phyloP scores from a whole-genome alignment of 352 stramenopile genomes.

The Elongisporangium anandrum region DNA sequence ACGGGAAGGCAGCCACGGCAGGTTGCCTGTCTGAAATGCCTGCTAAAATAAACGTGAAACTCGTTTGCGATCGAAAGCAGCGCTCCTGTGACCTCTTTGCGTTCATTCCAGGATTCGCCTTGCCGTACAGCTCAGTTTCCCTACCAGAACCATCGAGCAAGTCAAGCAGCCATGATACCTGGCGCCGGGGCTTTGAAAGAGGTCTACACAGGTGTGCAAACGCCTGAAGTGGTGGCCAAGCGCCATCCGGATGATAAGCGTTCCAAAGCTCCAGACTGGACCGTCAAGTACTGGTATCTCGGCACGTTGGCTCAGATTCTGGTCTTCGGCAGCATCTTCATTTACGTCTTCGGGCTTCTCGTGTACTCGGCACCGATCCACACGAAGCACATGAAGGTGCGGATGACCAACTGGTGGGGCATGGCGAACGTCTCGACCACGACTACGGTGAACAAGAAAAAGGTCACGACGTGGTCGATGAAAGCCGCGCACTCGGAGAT shows the following conservation, averaged over 20 bases:
- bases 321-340: slow-evolving; percentile 6
- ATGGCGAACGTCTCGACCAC: background rate
- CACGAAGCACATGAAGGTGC: slow-evolving; percentile 9
- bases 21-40: too few relatives aligned
- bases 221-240: background rate
- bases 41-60: background rate
- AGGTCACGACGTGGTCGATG: background rate
- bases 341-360: slow-evolving; percentile 15
- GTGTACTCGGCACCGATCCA: slow-evolving; percentile 20
- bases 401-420: slow-evolving; percentile 14
- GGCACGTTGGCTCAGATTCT: slow-evolving; percentile 6
- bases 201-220: background rate
- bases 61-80: too few relatives aligned
- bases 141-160: background rate
- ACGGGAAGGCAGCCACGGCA: too few relatives aligned
- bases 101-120: background rate
- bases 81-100: too few relatives aligned
- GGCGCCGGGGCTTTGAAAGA: background rate
- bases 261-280: background rate
- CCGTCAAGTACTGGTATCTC: slow-evolving; percentile 9
- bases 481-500: slow-evolving; percentile 30
- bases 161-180: background rate
- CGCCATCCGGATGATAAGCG: background rate
- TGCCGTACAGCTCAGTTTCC: background rate
- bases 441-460: background rate